phyloP scores from a whole-genome alignment of 2,329 filamentous ascomycete species.

The Pseudogymnoascus sp. region DNA sequence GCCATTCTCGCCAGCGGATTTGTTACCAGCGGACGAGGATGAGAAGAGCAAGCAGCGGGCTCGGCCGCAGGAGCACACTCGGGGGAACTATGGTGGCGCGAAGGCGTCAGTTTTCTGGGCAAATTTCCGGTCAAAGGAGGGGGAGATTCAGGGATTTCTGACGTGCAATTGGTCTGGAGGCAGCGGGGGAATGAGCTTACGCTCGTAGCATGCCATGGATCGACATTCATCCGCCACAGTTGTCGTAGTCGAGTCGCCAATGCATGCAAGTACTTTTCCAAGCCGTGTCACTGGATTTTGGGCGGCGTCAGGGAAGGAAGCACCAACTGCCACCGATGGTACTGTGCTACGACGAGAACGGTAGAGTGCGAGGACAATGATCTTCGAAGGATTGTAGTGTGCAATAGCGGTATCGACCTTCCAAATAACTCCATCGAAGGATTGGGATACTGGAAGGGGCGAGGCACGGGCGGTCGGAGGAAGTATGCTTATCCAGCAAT shows the following conservation, averaged over 20 bases:
- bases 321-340: neutral
- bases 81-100: neutral
- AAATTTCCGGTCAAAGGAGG: neutral
- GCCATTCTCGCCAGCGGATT: neutral
- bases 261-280: neutral
- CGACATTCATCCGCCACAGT: slow-evolving; percentile 3
- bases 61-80: neutral
- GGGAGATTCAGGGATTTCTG: neutral
- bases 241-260: neutral
- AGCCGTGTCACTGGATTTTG: slow-evolving; percentile 3
- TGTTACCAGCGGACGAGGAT: neutral
- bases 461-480: neutral
- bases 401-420: neutral
- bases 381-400: neutral
- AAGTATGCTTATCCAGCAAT: neutral
- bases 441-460: neutral
- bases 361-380: neutral
- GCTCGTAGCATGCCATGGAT: slow-evolving; percentile 1
- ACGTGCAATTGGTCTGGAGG: neutral
- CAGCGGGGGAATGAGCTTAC: neutral
- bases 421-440: neutral
- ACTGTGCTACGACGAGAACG: neutral
- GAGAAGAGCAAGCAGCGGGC: slow-evolving; percentile 2
- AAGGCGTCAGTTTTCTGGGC: slow-evolving; percentile 1
- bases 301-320: slow-evolving; percentile 5